These are phyloP conservation scores for Saccharomycopsis fodiens DNA, from an alignment of 805 yeast species.

Conservation along the genomic window DNA sequence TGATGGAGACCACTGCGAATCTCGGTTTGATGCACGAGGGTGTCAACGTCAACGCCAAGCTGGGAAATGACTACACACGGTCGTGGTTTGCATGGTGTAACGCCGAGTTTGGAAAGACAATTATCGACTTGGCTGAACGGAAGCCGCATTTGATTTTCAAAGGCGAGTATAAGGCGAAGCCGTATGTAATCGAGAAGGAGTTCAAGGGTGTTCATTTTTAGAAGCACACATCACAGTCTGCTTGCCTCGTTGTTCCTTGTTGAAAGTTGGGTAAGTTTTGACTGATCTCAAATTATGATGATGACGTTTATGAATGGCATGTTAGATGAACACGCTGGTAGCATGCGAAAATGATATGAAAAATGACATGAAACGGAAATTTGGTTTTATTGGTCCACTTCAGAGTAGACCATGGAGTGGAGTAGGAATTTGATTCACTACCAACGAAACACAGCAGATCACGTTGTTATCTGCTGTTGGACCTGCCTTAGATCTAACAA, in stretches of 20 bases:
- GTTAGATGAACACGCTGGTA: no score
- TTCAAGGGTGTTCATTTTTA: conserved; percentile 6
- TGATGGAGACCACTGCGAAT: conserved; percentile 59
- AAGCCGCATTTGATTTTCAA: conserved; percentile 69
- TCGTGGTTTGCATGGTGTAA: conserved; percentile 96
- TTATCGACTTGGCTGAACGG: conserved; percentile 63
- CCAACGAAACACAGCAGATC: no score
- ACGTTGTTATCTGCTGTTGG: no score
- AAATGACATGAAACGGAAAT: no score
- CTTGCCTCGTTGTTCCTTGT: not conserved
- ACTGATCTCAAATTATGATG: no score
- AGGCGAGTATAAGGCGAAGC: conserved; percentile 25
- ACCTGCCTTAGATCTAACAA: no score
- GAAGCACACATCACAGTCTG: not conserved
- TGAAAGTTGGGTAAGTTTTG: no score
- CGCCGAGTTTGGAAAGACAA: conserved; percentile 82
- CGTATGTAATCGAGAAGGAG: conserved; percentile 14
- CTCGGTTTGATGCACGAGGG: conserved; percentile 83
- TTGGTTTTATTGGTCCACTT: no score
- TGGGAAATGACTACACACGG: conserved; percentile 52
- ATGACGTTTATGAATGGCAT: no score
- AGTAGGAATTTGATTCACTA: no score
- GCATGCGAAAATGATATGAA: no score
- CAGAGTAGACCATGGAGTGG: no score
- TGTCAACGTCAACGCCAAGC: conserved; percentile 51